Base-by-base conservation (phyloP, 2,329 filamentous ascomycete species). In the Sarocladium kiliense region DNA sequence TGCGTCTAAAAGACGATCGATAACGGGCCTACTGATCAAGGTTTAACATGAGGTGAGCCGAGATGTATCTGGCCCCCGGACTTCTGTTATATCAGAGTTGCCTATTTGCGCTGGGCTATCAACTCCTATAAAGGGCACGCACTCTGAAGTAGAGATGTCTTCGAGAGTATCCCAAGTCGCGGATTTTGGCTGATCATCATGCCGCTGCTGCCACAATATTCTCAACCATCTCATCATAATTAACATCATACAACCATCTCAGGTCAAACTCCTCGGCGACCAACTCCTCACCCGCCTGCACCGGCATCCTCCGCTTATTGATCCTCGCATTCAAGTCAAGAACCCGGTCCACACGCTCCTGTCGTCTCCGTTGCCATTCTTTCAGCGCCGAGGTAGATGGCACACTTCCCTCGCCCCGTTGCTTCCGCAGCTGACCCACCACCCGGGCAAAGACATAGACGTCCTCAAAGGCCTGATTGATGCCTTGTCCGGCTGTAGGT, bases 381-480 rank as follows among this genome's bases (percentile, higher is more conserved):
- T 59, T 66, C 32, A 71, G 61, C 1, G 64, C 69, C 14, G 49
- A 36, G 3, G 25, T n/a, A 6, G 21, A 12, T 18, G 21, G 41
- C 12, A 44, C 12, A 39, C 5, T 6, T 63, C 62, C 12, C 59
- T 60, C 47, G 69, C 61, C n/a, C 56, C 63, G 11, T 30, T 58
- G 25, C 50, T 63, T 12, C 58, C 41, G 57, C 56, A 27, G 55
- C n/a, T 21, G 49, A 25, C 62, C 63, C 55, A 74, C 54, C 0
- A 80, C 59, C 2, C 74, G 62, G 2, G 75, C 71, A 23, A 80
- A 68, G 0, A 69, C 72, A 54, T 74, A 75, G 1, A 75, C 72
- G 56, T 82, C 79, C 57, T 82, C 78, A 32, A 77, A 74, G 0
- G 74, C 74, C 47, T 77, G 73, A 54, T 76, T 77, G 1, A 72